These are phyloP conservation scores for Pestalotiopsis sp. DNA, from an alignment of 2,329 filamentous ascomycete genomes.

Conservation along the genomic window DNA sequence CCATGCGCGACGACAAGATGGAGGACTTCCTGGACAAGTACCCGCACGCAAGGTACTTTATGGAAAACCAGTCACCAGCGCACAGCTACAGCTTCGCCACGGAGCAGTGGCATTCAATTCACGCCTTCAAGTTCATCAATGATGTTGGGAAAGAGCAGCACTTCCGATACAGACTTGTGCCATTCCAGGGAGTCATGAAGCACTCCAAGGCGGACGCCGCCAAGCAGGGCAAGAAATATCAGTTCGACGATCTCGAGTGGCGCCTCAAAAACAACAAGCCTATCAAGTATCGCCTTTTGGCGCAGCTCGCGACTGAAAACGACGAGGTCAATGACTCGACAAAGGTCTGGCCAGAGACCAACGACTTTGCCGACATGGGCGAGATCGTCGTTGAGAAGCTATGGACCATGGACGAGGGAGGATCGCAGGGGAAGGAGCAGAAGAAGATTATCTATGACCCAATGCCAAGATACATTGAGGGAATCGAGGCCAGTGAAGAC, in stretches of 20 bases:
- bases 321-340: neutral
- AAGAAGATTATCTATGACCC: neutral
- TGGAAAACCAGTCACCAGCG: neutral
- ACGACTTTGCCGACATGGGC: neutral
- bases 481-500: neutral
- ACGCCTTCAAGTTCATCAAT: neutral
- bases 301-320: neutral
- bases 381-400: neutral
- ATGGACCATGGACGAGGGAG: neutral
- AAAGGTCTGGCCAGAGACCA: neutral
- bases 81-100: neutral
- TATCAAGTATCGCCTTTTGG: neutral
- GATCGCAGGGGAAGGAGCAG: neutral
- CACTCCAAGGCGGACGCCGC: neutral
- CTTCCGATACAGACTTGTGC: neutral
- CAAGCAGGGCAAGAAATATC: neutral
- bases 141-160: neutral
- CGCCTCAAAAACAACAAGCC: neutral
- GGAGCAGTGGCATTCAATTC: neutral
- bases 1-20: neutral
- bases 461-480: neutral
- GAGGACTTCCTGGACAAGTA: neutral
- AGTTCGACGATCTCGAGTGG: neutral
- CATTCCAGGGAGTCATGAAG: neutral
- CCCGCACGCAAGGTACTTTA: neutral